Conservation (phyloP, 1,284 basidiomycete genomes). For the Boletus subluridellus region DNA sequence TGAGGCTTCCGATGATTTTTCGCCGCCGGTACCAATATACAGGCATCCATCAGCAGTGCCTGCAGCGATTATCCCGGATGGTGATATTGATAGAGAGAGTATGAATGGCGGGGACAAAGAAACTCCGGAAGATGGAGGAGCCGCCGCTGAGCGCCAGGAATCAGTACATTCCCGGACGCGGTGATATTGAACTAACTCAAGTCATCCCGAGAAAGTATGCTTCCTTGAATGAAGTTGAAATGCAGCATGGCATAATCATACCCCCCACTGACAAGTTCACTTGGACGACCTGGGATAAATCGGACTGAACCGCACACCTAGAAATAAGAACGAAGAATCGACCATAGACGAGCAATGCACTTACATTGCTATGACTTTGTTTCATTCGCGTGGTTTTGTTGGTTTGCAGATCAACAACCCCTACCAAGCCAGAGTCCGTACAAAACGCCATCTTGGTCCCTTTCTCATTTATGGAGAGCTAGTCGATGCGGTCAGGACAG, state of each 20-base stretch:
- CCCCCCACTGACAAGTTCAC: constrained; percentile 70
- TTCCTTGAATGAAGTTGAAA: constrained; percentile 60
- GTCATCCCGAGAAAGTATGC: constrained; percentile 53
- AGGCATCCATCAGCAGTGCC: constrained; percentile 72
- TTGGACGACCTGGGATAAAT: constrained; percentile 66
- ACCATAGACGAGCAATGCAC: constrained; percentile 20
- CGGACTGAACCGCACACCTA: constrained; percentile 67
- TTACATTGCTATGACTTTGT: constrained; percentile 58
- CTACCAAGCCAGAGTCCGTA: constrained; percentile 64
- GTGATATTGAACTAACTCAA: constrained; percentile 45
- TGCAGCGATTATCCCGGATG: constrained; percentile 58
- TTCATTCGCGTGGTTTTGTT: constrained; percentile 53
- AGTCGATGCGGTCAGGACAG: constrained; percentile 38
- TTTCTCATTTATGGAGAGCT: constrained; percentile 59
- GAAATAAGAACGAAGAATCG: constrained; percentile 11
- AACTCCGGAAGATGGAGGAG: constrained; percentile 43
- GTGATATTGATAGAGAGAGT: constrained; percentile 54
- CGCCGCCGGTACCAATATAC: constrained; percentile 65
- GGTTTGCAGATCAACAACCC: constrained; percentile 56
- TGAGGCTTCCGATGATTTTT: constrained; percentile 41
- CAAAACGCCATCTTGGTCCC: constrained; percentile 63
- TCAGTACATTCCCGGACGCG: constrained; percentile 1
- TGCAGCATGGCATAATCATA: constrained; percentile 69
- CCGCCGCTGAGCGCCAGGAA: constrained; percentile 35
- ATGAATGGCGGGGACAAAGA: constrained; percentile 72